These are phyloP conservation scores for Rosa lucieae DNA, from an alignment of 306 rosid genomes.

Conservation along the genomic window DNA sequence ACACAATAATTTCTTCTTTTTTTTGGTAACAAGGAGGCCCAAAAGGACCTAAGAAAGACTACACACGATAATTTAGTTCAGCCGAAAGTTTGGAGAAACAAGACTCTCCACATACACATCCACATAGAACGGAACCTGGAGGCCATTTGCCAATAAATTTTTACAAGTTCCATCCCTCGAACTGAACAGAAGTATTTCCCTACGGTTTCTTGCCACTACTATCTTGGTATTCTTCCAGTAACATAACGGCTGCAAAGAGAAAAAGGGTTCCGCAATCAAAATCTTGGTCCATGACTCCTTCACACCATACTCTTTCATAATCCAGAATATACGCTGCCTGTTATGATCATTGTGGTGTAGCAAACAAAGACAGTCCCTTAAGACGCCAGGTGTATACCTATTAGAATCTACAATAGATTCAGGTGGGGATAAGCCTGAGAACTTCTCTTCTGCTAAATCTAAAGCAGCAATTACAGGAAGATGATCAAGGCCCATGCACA, in stretches of 20 bases:
- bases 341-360: not conserved
- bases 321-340: constrained; percentile 1
- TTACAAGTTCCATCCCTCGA: constrained; percentile 15
- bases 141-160: constrained; percentile 13
- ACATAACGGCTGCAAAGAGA: constrained; percentile 9
- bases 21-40: too few relatives aligned
- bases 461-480: constrained; percentile 17
- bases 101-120: constrained; percentile 19
- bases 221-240: constrained; percentile 18
- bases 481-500: not conserved
- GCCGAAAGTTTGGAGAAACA: constrained; percentile 9
- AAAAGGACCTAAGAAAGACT: too few relatives aligned
- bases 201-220: constrained; percentile 11
- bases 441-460: constrained; percentile 9
- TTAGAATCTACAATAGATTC: not conserved
- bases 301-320: constrained; percentile 24
- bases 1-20: too few relatives aligned
- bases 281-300: constrained; percentile 23
- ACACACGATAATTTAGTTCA: not conserved
- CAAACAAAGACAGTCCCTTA: constrained; percentile 17
- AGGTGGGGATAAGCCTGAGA: constrained; percentile 7
- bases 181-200: constrained; percentile 8
- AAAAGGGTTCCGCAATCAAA: not conserved
- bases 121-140: not conserved
- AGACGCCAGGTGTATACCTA: not conserved